Base-by-base conservation (phyloP, 108 stramenopile species). In the Skeletonema marinoi region DNA sequence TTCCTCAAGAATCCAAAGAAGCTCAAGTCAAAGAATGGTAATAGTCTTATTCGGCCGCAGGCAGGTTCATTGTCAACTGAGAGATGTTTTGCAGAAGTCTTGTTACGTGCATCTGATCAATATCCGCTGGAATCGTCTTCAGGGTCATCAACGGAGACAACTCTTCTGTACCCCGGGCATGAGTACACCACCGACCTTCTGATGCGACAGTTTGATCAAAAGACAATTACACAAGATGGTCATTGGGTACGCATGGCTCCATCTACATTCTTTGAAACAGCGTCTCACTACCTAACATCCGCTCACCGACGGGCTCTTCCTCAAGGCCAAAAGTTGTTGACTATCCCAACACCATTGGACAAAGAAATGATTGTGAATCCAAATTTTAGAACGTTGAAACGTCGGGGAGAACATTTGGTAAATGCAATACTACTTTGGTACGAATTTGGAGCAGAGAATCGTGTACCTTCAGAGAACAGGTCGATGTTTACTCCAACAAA, bases 161-260 rank as follows among this genome's bases (percentile, higher is more conserved):
- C 91, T n/a, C 50, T 95, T 14, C 56, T 95, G 4, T 90, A 92
- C 46, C 90, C 92, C n/a, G 94, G 94, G 7, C 94, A 95, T 68
- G 94, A 95, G 65, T 95, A 95, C 61, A 93, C 94, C 8, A 76
- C 78, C 6, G 90, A 93, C 30, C 70, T 95, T 19, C 44, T 95
- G 11, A 59, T 79, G 54, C 71, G 94, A 51, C 92, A 93, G 70
- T 90, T 93, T 39, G 69, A 81, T 35, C 67, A 62, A 50, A 84
- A 75, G 36, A 77, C 70, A 29, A 41, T 77, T 1, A 13, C 62
- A 29, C 83, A 83, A 19, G 71, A 86, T 21, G 81, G 79, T 61
- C 82, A 83, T 29, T 93, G 92, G 92, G 86, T 76, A 56, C 80
- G 73, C 17, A 82, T 89, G 75, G 54, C 87, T 17, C 94, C 94